Conservation (phyloP, 1,284 basidiomycete genomes). For the Cryptococcus sp. region DNA sequence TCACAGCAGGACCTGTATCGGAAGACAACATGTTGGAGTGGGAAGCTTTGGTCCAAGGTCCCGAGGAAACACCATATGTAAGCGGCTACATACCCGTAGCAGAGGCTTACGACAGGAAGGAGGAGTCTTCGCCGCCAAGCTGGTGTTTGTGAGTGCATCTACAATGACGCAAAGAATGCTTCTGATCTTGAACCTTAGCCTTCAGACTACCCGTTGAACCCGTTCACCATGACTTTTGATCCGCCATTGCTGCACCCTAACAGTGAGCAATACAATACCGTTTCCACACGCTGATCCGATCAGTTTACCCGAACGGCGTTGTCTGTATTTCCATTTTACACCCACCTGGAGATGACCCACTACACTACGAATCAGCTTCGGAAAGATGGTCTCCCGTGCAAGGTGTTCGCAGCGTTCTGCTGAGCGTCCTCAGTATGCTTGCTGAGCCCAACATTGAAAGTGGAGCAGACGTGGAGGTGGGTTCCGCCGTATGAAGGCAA, state of each 20-base stretch:
- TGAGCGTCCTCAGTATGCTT: constrained; percentile 98
- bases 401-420: constrained; percentile 86
- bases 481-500: constrained; percentile 11
- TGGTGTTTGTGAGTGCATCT: constrained; percentile 75
- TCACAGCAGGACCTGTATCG: constrained; percentile 83
- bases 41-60: constrained; percentile 96
- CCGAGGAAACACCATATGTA: constrained; percentile 95
- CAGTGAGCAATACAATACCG: constrained; percentile 62
- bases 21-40: constrained; percentile 97
- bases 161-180: background rate
- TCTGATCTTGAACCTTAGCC: constrained; percentile 60
- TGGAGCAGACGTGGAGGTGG: constrained; percentile 88
- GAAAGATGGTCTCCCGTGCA: constrained; percentile 96
- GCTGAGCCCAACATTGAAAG: constrained; percentile 99
- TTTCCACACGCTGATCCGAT: constrained; percentile 28
- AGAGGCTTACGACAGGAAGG: constrained; percentile 68
- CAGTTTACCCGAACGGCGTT: constrained; percentile 83
- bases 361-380: constrained; percentile 78
- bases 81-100: constrained; percentile 38
- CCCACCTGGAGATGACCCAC: constrained; percentile 85
- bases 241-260: constrained; percentile 98
- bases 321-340: constrained; percentile 99
- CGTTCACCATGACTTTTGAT: constrained; percentile 98
- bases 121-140: constrained; percentile 88
- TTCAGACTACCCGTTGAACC: constrained; percentile 86